These are phyloP conservation scores for Sporothrix phasma DNA, from an alignment of 2,329 filamentous ascomycete species.

Conservation along the genomic window DNA sequence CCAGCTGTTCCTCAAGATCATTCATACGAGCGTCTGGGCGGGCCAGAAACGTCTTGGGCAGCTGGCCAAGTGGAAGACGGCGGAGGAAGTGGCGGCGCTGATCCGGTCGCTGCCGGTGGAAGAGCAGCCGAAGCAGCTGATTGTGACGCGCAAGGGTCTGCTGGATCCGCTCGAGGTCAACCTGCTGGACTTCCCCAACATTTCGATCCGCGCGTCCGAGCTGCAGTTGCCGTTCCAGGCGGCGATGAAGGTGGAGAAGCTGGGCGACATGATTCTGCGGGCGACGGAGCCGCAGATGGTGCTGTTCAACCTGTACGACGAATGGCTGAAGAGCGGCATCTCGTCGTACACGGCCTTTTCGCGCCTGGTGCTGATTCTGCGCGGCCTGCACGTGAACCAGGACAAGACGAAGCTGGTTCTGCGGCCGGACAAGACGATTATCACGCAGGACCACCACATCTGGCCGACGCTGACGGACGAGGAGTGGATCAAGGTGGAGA, in stretches of 20 bases:
- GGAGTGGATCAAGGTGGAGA: conserved; percentile 99
- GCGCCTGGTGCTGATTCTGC: conserved; percentile 81
- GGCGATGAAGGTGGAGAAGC: conserved; percentile 98
- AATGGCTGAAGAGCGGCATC: conserved; percentile 89
- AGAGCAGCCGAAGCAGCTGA: conserved; percentile 97
- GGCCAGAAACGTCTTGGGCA: conserved; percentile 98
- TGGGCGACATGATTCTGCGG: conserved; percentile 96
- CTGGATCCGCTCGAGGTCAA: conserved; percentile 96
- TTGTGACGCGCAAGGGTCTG: conserved; percentile 94
- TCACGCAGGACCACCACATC: conserved; percentile 97
- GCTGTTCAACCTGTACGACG: conserved; percentile 95
- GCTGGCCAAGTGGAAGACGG: conserved; percentile 98
- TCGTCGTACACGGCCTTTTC: conserved; percentile 99
- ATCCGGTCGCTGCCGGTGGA: conserved; percentile 93
- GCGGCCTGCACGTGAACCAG: conserved; percentile 92
- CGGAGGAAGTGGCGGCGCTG: conserved; percentile 95
- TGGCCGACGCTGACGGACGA: conserved; percentile 93
- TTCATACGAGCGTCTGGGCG: conserved; percentile 98
- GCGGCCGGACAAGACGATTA: conserved; percentile 92
- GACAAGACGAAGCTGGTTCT: conserved; percentile 97
- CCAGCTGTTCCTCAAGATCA: conserved; percentile 97
- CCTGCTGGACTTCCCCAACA: conserved; percentile 95
- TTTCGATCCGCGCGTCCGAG: conserved; percentile 94
- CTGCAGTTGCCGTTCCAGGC: conserved; percentile 97
- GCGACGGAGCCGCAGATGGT: conserved; percentile 99